These are phyloP conservation scores for Trichaptum fuscoviolaceum DNA, from an alignment of 768 basidiomycete species.

Conservation along the genomic window DNA sequence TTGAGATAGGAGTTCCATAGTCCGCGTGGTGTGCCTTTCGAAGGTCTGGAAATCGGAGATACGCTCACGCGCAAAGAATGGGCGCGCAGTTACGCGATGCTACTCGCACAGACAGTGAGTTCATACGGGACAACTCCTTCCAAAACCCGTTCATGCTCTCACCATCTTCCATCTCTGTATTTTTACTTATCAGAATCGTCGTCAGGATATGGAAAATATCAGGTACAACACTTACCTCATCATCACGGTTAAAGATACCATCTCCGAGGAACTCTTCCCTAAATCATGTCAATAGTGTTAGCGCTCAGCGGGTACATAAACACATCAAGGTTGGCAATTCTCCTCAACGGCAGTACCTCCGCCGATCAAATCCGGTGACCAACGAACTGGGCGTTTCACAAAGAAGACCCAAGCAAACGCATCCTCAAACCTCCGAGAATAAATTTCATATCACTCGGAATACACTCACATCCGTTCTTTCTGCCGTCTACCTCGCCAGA, in stretches of 20 bases:
- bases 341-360: neutral
- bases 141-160: slow-evolving; percentile 15
- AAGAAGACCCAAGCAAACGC: slow-evolving; percentile 6
- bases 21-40: slow-evolving; percentile 46
- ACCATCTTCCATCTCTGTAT: slow-evolving; percentile 62
- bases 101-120: slow-evolving; percentile 22
- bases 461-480: slow-evolving; percentile 58
- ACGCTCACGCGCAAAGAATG: slow-evolving; percentile 72
- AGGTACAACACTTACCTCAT: slow-evolving; percentile 46
- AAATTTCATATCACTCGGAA: neutral
- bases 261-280: slow-evolving; percentile 59
- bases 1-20: slow-evolving; percentile 32
- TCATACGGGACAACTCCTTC: neutral
- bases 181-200: slow-evolving; percentile 9
- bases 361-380: neutral
- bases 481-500: slow-evolving; percentile 61
- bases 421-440: neutral
- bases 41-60: slow-evolving; percentile 66
- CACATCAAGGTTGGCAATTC: too few species aligned
- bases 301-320: slow-evolving; percentile 4
- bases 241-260: slow-evolving; percentile 77
- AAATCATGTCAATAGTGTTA: slow-evolving; percentile 11
- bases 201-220: slow-evolving; percentile 3
- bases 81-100: slow-evolving; percentile 64
- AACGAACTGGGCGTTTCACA: neutral